Evolutionary conservation across 1,284 basidiomycete species (phyloP).

Genomic region (Microstroma glucosiphilum): DNA sequence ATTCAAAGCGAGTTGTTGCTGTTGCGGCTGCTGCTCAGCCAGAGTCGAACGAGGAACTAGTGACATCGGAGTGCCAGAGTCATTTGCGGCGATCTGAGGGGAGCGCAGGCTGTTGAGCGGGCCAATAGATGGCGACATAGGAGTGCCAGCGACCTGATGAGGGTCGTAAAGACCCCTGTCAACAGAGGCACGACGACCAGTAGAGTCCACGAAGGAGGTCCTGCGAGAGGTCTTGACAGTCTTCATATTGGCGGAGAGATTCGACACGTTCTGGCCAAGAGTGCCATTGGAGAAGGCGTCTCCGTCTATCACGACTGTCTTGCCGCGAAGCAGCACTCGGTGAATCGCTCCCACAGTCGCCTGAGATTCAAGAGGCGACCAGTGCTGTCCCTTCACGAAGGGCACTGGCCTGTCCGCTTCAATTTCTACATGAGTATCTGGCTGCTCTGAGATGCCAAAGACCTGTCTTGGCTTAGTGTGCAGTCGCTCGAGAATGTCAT

Average conservation of each 20-base stretch:
- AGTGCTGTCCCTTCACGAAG: constrained; percentile 59
- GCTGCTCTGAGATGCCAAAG: constrained; percentile 80
- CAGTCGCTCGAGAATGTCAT: constrained; percentile 72
- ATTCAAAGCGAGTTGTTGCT: background rate
- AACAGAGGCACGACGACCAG: constrained; percentile 22
- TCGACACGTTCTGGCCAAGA: constrained; percentile 75
- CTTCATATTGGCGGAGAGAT: constrained; percentile 53
- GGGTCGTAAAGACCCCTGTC: constrained; percentile 13
- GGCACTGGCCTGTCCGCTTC: constrained; percentile 76
- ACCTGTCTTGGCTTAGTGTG: constrained; percentile 89
- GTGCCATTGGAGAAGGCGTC: constrained; percentile 60
- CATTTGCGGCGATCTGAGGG: constrained; percentile 36
- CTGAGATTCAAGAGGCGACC: constrained; percentile 77
- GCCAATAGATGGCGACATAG: constrained; percentile 27
- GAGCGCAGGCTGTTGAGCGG: constrained; percentile 13
- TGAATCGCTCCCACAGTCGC: constrained; percentile 72
- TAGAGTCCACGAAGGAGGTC: constrained; percentile 3
- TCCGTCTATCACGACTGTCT: constrained; percentile 89
- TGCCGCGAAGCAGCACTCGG: constrained; percentile 84
- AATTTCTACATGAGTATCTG: constrained; percentile 67
- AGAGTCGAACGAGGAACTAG: too few relatives aligned
- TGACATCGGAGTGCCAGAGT: constrained; percentile 11
- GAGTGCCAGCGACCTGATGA: constrained; percentile 34
- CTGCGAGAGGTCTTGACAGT: constrained; percentile 22
- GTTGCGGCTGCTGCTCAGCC: background rate